Evolutionary conservation across 2,329 filamentous ascomycete genomes (phyloP), one percentile per base, ranked within the genome.

Genomic region (Claviceps africana): DNA sequence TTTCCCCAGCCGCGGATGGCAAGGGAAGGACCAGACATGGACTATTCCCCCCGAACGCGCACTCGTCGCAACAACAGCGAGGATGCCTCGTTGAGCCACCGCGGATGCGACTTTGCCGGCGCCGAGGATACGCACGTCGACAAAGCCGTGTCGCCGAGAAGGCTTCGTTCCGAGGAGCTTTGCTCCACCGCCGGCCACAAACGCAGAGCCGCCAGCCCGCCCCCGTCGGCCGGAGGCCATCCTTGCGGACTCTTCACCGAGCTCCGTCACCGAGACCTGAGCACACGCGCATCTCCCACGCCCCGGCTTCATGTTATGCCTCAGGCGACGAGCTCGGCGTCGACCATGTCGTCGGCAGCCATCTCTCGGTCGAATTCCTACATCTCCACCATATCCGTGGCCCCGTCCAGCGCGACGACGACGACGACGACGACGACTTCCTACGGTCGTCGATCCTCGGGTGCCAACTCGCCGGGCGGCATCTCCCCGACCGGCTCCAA

Each of bases 191-290:
- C 59, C 9, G 75, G 76, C 7, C 72, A 73, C 54, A 81, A 81
- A 64, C 72, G 78, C 47, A 70, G 77, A 40, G 77, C 77, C 2
- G 76, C 75, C 0, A 80, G 77, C 28, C 77, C 77, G 1, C 73
- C 71, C 0, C n/a, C n/a, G n/a, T n/a, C n/a, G n/a, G 66, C 68
- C 2, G 75, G 75, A 11, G 75, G 78, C 30, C 62, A 69, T 7
- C 59, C 67, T 19, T 57, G 70, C n/a, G 67, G 68, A 52, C 67
- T 65, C 47, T 40, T 21, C 13, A 48, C 25, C 37, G 58, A 71
- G 53, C 58, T 72, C 43, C 71, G 75, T 53, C 73, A 76, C 50
- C 72, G 75, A 13, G 75, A 78, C 8, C 62, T 69, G 7, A 64
- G 65, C 9, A 70, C 72, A 3, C 72, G 77, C n/a, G 71, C 72